A percentile compares a stretch with the other conserved stretches of the same genome.
phyloP scores from a whole-genome alignment of 1,139 yeast species.

The Protomyces inundatus region DNA sequence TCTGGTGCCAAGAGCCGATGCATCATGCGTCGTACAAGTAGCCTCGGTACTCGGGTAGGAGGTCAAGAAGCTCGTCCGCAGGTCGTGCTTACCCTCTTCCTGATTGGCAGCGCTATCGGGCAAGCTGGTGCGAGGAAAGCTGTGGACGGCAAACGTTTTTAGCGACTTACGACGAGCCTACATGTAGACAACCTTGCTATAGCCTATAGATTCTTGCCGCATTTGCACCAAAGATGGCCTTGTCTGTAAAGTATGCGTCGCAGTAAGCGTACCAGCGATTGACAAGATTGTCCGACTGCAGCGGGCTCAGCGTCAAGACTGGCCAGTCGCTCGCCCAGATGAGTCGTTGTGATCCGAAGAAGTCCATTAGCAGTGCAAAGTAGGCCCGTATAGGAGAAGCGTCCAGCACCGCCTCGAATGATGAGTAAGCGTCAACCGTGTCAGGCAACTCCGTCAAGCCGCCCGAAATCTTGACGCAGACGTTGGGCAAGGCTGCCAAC shows the following conservation, averaged over 20 bases:
- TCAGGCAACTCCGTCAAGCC: constrained; percentile 1
- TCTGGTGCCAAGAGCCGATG: no score
- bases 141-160: no score
- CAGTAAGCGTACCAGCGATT: background rate
- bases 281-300: background rate
- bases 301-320: background rate
- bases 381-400: background rate
- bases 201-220: background rate
- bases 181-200: no score
- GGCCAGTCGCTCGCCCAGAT: constrained; percentile 25
- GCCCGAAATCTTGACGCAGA: constrained; percentile 16
- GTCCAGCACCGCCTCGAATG: background rate
- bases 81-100: no score
- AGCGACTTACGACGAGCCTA: no score
- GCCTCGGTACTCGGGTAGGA: no score
- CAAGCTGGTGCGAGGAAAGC: no score
- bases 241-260: background rate
- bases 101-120: no score
- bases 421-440: background rate
- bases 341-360: constrained; percentile 1
- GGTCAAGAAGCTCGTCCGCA: no score
- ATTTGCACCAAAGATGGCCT: background rate
- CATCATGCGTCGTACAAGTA: no score
- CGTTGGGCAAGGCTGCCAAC: constrained; percentile 1
- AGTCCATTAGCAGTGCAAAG: background rate